These are phyloP conservation scores for Fusarium citri DNA, from an alignment of 2,329 filamentous ascomycete species.

Conservation along the genomic window DNA sequence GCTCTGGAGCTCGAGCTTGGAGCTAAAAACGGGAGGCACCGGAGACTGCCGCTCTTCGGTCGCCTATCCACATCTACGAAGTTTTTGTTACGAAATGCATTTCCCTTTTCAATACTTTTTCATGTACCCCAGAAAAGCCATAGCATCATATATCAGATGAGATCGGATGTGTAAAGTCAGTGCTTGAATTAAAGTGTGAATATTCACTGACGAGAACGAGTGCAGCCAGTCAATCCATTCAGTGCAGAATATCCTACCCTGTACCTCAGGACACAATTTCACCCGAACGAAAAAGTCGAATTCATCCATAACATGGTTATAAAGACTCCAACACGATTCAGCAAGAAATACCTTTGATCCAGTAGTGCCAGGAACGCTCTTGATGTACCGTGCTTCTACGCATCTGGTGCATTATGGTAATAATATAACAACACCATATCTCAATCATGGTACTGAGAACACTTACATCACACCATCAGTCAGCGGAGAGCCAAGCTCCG, in stretches of 20 bases:
- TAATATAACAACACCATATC: not conserved
- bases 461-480: not conserved
- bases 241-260: not conserved
- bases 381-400: not conserved
- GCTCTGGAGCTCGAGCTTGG: slow-evolving; percentile 3
- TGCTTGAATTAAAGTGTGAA: not conserved
- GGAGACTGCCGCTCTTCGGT: slow-evolving; percentile 2
- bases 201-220: not conserved
- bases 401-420: not conserved
- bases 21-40: slow-evolving; percentile 20
- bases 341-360: not conserved
- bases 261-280: not conserved
- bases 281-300: not conserved
- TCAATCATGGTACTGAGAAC: too few species aligned
- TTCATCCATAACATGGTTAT: not conserved
- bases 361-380: not conserved
- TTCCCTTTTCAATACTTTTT: not conserved
- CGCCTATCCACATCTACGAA: not conserved
- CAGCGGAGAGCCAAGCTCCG: not conserved
- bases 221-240: not conserved
- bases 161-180: not conserved
- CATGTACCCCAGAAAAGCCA: too few species aligned
- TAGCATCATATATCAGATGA: not conserved
- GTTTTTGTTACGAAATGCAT: slow-evolving; percentile 2
- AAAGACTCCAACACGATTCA: not conserved